Percentiles rank a stretch among this genome's conserved stretches.
These are phyloP conservation scores for Penicillium odoratum DNA, from an alignment of 495 filamentous ascomycete genomes.

Conservation along the genomic window DNA sequence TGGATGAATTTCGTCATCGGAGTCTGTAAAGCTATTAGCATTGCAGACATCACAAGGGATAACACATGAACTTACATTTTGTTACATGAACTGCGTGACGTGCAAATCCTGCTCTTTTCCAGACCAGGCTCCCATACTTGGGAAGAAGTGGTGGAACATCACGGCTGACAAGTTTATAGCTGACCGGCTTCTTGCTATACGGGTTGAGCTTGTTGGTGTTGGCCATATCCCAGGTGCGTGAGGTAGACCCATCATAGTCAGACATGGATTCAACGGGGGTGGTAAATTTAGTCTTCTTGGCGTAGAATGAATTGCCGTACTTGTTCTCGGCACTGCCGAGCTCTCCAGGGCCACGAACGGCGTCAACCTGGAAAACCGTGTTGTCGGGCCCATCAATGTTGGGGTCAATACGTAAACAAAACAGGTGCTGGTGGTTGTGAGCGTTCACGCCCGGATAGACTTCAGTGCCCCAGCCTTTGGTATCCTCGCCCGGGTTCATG, in stretches of 20 bases:
- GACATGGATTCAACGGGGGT: slow-evolving; percentile 71
- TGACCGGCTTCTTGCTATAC: slow-evolving; percentile 81
- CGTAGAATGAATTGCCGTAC: slow-evolving; percentile 93
- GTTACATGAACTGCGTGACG: slow-evolving; percentile 91
- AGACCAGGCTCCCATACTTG: slow-evolving; percentile 80
- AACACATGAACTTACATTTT: slow-evolving; percentile 62
- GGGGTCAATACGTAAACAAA: slow-evolving; percentile 87
- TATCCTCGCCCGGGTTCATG: slow-evolving; percentile 81
- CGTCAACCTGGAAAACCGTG: slow-evolving; percentile 23
- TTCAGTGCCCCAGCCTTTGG: slow-evolving; percentile 87
- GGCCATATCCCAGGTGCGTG: slow-evolving; percentile 87
- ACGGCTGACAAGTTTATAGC: slow-evolving; percentile 88
- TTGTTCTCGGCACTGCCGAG: slow-evolving; percentile 81
- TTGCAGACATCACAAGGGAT: neutral
- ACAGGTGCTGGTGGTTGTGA: slow-evolving; percentile 91
- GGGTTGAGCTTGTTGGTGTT: slow-evolving; percentile 84
- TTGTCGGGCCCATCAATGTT: slow-evolving; percentile 83
- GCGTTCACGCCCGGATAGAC: slow-evolving; percentile 85
- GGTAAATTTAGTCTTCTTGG: slow-evolving; percentile 79
- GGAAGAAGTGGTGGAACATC: slow-evolving; percentile 81
- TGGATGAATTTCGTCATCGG: slow-evolving; percentile 84
- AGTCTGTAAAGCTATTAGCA: slow-evolving; percentile 51
- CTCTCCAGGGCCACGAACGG: slow-evolving; percentile 49
- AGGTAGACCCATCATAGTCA: slow-evolving; percentile 78
- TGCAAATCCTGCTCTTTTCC: slow-evolving; percentile 93